Percentiles rank a stretch among this genome's conserved stretches.
Evolutionary conservation across 371 early-diverging fungal species (phyloP).

Genomic region (Circinella minor): DNA sequence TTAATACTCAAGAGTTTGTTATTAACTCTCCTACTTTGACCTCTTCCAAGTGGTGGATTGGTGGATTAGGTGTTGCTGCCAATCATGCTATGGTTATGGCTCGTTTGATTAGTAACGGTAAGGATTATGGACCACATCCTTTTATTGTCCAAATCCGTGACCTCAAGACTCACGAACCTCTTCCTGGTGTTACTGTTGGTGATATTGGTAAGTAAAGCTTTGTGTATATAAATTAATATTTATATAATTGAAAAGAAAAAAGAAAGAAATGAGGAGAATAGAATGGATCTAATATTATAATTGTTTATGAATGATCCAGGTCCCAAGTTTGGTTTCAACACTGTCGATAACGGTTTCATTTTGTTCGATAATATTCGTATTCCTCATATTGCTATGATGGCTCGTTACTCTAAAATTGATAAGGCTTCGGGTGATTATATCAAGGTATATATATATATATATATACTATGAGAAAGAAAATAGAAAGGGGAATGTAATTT

Average conservation of each 20-base stretch:
- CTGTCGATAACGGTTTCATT: conserved; percentile 88
- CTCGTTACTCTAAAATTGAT: conserved; percentile 71
- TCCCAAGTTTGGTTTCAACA: conserved; percentile 79
- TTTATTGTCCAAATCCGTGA: conserved; percentile 81
- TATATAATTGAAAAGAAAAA: background rate
- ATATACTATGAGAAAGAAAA: background rate
- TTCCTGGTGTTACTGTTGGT: conserved; percentile 75
- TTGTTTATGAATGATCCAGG: conserved; percentile 20
- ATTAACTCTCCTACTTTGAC: conserved; percentile 80
- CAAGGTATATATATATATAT: conserved; percentile 26
- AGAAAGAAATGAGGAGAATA: background rate
- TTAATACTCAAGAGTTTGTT: conserved; percentile 72
- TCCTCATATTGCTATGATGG: conserved; percentile 75
- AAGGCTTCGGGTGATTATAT: conserved; percentile 70
- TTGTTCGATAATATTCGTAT: conserved; percentile 73
- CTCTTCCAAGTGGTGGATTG: conserved; percentile 91
- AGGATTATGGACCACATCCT: conserved; percentile 75
- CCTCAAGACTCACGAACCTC: conserved; percentile 62
- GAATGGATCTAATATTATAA: background rate
- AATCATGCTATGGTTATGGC: conserved; percentile 86
- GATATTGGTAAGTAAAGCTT: conserved; percentile 59
- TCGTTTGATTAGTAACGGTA: conserved; percentile 70
- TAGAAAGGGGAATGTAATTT: background rate
- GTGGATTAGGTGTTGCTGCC: conserved; percentile 81
- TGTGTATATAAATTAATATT: background rate